Conservation (phyloP, 2,329 filamentous ascomycete species). For the Pestalotiopsis sp. region DNA sequence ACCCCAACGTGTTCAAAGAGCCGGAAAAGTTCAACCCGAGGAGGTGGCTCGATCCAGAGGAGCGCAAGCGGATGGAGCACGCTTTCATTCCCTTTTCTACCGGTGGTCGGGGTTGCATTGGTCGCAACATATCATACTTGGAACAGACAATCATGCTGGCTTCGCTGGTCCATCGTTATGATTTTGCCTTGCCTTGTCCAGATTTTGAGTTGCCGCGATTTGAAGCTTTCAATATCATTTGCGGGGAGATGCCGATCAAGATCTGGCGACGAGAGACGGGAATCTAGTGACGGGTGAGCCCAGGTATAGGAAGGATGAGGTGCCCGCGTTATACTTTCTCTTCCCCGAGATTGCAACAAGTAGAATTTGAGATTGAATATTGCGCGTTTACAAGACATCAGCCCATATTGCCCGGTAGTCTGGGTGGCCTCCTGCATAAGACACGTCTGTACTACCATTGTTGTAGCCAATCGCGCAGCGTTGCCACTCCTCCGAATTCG, state of each 20-base stretch:
- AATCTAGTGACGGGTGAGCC: background rate
- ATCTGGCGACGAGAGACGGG: background rate
- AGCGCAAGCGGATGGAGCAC: constrained; percentile 3
- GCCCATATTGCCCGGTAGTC: too few species aligned
- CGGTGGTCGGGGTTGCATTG: constrained; percentile 10
- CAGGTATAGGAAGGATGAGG: too few species aligned
- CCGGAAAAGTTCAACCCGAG: constrained; percentile 11
- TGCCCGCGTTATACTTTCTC: too few species aligned
- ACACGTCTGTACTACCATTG: too few species aligned
- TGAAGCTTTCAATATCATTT: background rate
- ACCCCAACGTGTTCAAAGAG: constrained; percentile 7
- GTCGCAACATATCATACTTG: constrained; percentile 11
- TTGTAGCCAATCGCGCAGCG: too few species aligned
- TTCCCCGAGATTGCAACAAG: too few species aligned
- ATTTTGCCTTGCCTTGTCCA: constrained; percentile 4
- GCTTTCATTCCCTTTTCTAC: constrained; percentile 9
- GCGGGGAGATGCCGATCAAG: background rate
- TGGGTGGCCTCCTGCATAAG: too few species aligned
- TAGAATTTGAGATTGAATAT: too few species aligned
- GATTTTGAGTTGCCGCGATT: background rate
- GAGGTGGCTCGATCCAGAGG: constrained; percentile 4
- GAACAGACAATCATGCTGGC: constrained; percentile 11
- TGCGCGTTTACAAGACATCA: too few species aligned
- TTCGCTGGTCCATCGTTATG: constrained; percentile 10
- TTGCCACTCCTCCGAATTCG: too few species aligned